Conservation (phyloP, 129 eudicot genomes). For the Kitagawia praeruptora region DNA sequence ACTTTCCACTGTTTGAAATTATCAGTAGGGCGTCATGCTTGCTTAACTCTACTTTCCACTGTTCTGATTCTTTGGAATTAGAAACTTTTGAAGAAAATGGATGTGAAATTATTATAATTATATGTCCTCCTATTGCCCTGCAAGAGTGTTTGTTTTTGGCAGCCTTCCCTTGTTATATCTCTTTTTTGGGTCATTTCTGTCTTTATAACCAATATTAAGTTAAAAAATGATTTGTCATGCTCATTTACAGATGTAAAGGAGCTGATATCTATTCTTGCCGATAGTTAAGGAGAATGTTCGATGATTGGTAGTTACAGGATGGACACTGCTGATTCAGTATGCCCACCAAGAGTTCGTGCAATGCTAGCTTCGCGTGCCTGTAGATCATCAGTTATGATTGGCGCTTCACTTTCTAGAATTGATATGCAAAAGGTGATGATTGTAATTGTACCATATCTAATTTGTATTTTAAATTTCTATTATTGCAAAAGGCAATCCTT, state of each 20-base stretch:
- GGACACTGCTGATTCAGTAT: slow-evolving; percentile 78
- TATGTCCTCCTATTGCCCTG: background rate
- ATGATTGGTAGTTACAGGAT: slow-evolving; percentile 64
- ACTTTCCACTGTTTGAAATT: background rate
- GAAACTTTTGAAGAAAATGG: background rate
- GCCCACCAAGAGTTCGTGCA: slow-evolving; percentile 95
- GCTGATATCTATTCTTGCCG: slow-evolving; percentile 72
- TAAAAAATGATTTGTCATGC: background rate
- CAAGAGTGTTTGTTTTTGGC: background rate
- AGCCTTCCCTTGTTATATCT: background rate
- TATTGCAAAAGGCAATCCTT: background rate
- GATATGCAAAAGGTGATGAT: slow-evolving; percentile 83
- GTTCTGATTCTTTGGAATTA: background rate
- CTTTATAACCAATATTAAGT: background rate
- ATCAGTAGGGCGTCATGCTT: background rate
- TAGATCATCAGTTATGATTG: slow-evolving; percentile 84
- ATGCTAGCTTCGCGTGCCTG: slow-evolving; percentile 99
- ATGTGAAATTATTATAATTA: background rate
- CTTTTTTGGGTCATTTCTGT: background rate
- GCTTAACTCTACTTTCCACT: background rate
- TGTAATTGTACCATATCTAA: background rate
- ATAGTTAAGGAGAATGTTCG: slow-evolving; percentile 85
- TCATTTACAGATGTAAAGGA: slow-evolving; percentile 71
- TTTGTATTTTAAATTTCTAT: background rate
- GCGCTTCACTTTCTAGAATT: slow-evolving; percentile 87